These are phyloP conservation scores for Boehmeria nivea DNA, from an alignment of 306 rosid genomes.

Conservation along the genomic window DNA sequence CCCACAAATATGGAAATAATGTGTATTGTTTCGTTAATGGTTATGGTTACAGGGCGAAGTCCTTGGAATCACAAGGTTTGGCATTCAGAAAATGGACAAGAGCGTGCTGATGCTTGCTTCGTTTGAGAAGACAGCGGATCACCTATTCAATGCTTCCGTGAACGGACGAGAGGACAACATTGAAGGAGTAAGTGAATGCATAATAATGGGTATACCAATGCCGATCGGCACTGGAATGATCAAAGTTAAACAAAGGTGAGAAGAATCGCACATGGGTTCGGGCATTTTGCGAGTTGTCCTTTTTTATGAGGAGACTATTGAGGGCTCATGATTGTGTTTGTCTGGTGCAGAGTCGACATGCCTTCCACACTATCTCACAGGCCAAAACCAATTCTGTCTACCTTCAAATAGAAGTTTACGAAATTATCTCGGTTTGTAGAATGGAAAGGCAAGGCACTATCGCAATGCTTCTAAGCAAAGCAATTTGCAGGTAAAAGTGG, in stretches of 20 bases:
- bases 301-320: background rate
- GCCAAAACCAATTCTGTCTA: slow-evolving; percentile 40
- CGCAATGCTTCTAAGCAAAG: background rate
- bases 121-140: slow-evolving; percentile 81
- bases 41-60: slow-evolving; percentile 60
- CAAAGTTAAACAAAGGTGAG: slow-evolving; percentile 81
- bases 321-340: background rate
- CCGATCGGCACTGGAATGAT: slow-evolving; percentile 83
- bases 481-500: background rate
- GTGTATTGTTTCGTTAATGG: slow-evolving; percentile 3
- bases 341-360: slow-evolving; percentile 45
- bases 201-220: slow-evolving; percentile 92
- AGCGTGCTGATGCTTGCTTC: slow-evolving; percentile 90
- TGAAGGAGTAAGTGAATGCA: slow-evolving; percentile 87
- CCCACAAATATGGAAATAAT: background rate
- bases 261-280: too few relatives aligned
- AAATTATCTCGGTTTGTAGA: background rate
- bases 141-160: slow-evolving; percentile 64
- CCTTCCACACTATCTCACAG: slow-evolving; percentile 42
- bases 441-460: background rate
- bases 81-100: slow-evolving; percentile 87
- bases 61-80: slow-evolving; percentile 92
- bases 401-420: slow-evolving; percentile 2
- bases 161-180: slow-evolving; percentile 65
- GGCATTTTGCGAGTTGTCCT: background rate